Percentiles rank a stretch among this genome's conserved stretches.
Evolutionary conservation across 441 rosid species (phyloP).

Genomic region (Croton laevigatus): DNA sequence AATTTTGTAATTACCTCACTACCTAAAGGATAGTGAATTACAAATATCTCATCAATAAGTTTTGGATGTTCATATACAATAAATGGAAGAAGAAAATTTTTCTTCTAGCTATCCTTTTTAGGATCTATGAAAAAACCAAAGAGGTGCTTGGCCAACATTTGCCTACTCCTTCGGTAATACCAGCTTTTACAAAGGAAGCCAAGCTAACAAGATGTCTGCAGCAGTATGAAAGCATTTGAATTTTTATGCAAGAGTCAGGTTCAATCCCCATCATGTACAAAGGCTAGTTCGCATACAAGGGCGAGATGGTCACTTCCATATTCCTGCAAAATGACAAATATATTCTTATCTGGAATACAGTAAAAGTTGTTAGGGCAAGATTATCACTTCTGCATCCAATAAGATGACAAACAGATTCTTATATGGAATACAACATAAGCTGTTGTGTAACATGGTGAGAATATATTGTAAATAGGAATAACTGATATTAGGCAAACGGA

Average conservation of each 20-base stretch:
- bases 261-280: slow-evolving; percentile 32
- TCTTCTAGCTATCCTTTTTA: not conserved
- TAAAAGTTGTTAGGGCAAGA: slow-evolving; percentile 51
- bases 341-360: not conserved
- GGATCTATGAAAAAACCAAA: not conserved
- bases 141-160: not conserved
- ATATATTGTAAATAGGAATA: not conserved
- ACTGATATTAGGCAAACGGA: not conserved
- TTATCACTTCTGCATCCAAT: slow-evolving; percentile 98
- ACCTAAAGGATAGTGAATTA: not conserved
- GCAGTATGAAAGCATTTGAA: not conserved
- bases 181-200: not conserved
- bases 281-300: slow-evolving; percentile 83
- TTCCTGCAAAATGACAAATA: slow-evolving; percentile 46
- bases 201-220: not conserved
- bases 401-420: slow-evolving; percentile 19
- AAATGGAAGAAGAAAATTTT: not conserved
- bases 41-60: no score
- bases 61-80: not conserved
- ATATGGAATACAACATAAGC: not conserved
- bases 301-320: slow-evolving; percentile 99
- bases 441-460: no score
- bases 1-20: no score
- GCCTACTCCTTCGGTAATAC: not conserved
- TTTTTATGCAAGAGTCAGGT: slow-evolving; percentile 14